Base-by-base conservation (phyloP, 139 green algal species). In the Coccomyxa sp. region DNA sequence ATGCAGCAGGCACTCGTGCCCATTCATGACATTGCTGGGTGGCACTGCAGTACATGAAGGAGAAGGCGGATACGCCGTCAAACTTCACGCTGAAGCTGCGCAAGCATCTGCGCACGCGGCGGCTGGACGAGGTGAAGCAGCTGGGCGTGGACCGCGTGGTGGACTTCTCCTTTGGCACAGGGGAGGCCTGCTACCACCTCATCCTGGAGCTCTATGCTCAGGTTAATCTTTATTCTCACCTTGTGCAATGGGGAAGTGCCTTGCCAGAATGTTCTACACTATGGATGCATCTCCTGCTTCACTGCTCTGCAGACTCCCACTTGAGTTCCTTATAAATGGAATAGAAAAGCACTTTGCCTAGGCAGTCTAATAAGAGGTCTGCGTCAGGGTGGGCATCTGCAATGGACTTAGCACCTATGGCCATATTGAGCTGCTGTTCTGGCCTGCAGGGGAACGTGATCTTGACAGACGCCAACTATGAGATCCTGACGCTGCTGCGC, bases 81-180 rank as follows among this genome's bases (percentile, higher is more conserved):
- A 97, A 97, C 81, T 98, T 99, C 85, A 94, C 87, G 0, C 86
- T 99, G 24, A 99, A 99, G 90, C 88, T 99, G 80, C 90, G 95
- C 55, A 98, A 98, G 88, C 95, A 99, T 86, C 86, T 99, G 50
- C 90, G 95, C 39, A 94, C 91, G 1, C 86, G 92, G 29, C 86
- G 95, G 24, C 83, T 99, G 44, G 92, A 97, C 77, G 83, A 88
- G 38, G 91, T 98, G 33, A 83, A 83, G 70, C 95, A 99, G 90
- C 89, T 99, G 71, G 95, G 95, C 12, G 88, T 97, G 35, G 95
- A 99, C 85, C 89, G 97, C 70, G 89, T 98, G 37, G 89, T 98
- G 58, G 92, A 98, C 78, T 95, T 99, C 72, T 90, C 91, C 24
- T 98, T 99, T 86, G 94, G 95, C 31, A 84, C 55, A 12, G 95